A percentile compares a stretch with the other conserved stretches of the same genome.
These are phyloP conservation scores for Moniliophthora roreri DNA, from an alignment of 1,284 basidiomycete species.

Conservation along the genomic window DNA sequence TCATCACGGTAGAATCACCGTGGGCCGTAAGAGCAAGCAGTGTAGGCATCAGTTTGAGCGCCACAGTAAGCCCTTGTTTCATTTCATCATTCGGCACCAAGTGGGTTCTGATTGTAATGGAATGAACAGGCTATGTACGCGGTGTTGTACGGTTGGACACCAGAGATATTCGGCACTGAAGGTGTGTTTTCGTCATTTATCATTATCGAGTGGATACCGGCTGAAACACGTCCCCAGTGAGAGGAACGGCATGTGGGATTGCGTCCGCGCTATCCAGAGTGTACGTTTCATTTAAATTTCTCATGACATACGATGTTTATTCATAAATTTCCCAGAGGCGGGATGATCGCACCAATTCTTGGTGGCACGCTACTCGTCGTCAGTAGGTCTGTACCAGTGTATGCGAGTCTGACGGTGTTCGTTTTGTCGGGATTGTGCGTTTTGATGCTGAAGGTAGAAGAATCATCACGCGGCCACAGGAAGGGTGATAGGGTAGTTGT, in stretches of 20 bases:
- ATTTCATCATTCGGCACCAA: not conserved
- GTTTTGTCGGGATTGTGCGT: slow-evolving; percentile 67
- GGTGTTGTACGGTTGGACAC: slow-evolving; percentile 89
- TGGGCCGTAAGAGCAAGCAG: slow-evolving; percentile 75
- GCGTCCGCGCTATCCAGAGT: slow-evolving; percentile 88
- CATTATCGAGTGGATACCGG: not conserved
- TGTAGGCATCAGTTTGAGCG: slow-evolving; percentile 79
- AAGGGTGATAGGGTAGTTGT: slow-evolving; percentile 21
- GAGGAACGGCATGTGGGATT: slow-evolving; percentile 90
- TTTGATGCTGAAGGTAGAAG: slow-evolving; percentile 51
- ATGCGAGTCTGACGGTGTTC: slow-evolving; percentile 74
- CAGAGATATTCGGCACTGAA: slow-evolving; percentile 85
- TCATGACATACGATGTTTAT: slow-evolving; percentile 7
- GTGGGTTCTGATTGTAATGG: slow-evolving; percentile 6
- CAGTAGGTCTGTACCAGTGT: slow-evolving; percentile 75
- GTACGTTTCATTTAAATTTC: slow-evolving; percentile 43
- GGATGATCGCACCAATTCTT: slow-evolving; percentile 86
- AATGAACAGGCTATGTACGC: slow-evolving; percentile 82
- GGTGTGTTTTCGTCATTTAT: slow-evolving; percentile 36
- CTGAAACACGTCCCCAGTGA: slow-evolving; percentile 41
- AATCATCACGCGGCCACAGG: slow-evolving; percentile 25
- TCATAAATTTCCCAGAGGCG: slow-evolving; percentile 55
- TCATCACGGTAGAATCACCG: slow-evolving; percentile 62
- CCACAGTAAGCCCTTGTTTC: slow-evolving; percentile 59
- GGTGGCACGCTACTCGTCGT: slow-evolving; percentile 82